Base-by-base conservation (phyloP, 202 grass and related monocot species). In the Carex arenaria region DNA sequence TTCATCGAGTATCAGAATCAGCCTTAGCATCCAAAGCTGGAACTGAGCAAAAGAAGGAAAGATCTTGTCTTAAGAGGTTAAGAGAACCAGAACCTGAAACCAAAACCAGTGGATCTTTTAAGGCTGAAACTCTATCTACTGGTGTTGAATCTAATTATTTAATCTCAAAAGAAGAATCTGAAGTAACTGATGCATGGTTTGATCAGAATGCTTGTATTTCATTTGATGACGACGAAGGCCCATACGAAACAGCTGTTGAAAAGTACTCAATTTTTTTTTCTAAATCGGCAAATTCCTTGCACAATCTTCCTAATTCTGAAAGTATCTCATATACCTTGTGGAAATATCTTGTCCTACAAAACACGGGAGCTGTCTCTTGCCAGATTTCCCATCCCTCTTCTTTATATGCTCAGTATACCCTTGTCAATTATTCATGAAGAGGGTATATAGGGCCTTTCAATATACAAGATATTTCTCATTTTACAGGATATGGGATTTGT, bases 161-260 rank as follows among this genome's bases (percentile, higher is more conserved):
- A 70, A 91, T 79, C 80, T 78, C 74, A 62, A 83, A 76, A 87
- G 84, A 89, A 66, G 93, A 89, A 38, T 79, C 87, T 67, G 81
- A 87, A 81, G 80, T 71, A 61, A 89, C 92, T 81, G 81, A 93
- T 32, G 11, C 70, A 81, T 88, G 55, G 78, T 64, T 87, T 89
- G 89, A 98, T 82, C 87, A 86, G 34, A 90, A 84, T 5, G 53
- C 72, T 84, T 98, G 90, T 72, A 66, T 98, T 91, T 94, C 95
- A 64, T 93, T 94, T 90, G 95, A 98, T 67, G 92, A 94, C 73
- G 94, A 94, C 79, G 95, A 98, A 93, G 89, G 87, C 67, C 89
- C 95, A 82, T 93, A 94, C 81, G 89, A 94, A 89, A 94, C 92
- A 90, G 90, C 90, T 14, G 89, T 98, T 86, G 92, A 94, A 82